phyloP scores from a whole-genome alignment of 1,139 yeast genomes.

The Saccharomycopsis hybrid region DNA sequence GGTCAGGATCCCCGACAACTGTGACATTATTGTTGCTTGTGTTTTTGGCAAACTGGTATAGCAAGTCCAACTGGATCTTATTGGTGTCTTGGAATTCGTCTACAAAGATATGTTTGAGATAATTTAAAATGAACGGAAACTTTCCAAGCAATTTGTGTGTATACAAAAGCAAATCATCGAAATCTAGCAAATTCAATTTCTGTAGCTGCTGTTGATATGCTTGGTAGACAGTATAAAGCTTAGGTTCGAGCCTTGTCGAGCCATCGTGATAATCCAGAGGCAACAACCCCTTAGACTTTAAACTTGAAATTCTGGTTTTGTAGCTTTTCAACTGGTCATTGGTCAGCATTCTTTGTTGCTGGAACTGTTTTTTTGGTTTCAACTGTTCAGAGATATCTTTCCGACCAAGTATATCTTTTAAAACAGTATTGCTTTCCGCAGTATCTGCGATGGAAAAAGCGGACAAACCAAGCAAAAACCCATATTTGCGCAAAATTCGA shows the following conservation, averaged over 20 bases:
- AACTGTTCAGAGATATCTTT: neutral
- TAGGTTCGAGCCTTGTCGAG: slow-evolving; percentile 28
- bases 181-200: slow-evolving; percentile 50
- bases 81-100: slow-evolving; percentile 97
- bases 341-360: neutral
- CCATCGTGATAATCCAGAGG: too few species aligned
- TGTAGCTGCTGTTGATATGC: slow-evolving; percentile 46
- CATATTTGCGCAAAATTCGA: slow-evolving; percentile 51
- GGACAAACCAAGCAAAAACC: slow-evolving; percentile 40
- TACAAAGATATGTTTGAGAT: slow-evolving; percentile 66
- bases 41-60: slow-evolving; percentile 50
- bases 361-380: neutral
- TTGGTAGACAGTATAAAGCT: slow-evolving; percentile 34
- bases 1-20: slow-evolving; percentile 95
- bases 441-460: slow-evolving; percentile 60
- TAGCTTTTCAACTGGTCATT: neutral
- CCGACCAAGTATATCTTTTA: slow-evolving; percentile 27
- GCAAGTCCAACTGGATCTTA: slow-evolving; percentile 61
- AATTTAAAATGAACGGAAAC: slow-evolving; percentile 41
- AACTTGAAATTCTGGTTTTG: slow-evolving; percentile 41
- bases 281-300: slow-evolving; percentile 43
- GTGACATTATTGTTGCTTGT: slow-evolving; percentile 48
- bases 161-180: slow-evolving; percentile 71
- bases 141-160: slow-evolving; percentile 44
- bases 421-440: slow-evolving; percentile 47